Evolutionary conservation across 1,284 basidiomycete genomes (phyloP).

Genomic region (Leucocoprinus gongylophorus): DNA sequence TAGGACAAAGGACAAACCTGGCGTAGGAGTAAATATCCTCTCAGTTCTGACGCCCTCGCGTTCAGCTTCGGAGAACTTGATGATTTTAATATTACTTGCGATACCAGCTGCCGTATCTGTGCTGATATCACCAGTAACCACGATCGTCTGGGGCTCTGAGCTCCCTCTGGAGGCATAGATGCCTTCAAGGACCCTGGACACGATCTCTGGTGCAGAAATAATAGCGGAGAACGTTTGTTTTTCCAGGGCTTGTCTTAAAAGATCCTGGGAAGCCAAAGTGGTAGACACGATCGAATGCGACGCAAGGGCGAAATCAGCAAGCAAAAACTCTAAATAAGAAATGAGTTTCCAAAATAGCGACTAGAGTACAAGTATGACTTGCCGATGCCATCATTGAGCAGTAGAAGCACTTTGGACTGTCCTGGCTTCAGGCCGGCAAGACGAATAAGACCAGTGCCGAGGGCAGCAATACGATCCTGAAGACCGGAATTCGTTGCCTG

Average conservation of each 20-base stretch:
- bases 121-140: conserved; percentile 58
- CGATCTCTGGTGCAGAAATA: conserved; percentile 54
- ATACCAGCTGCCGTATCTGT: conserved; percentile 35
- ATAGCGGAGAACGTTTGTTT: conserved; percentile 60
- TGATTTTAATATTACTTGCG: conserved; percentile 44
- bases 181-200: conserved; percentile 58
- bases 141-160: conserved; percentile 46
- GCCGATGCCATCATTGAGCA: conserved; percentile 73
- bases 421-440: conserved; percentile 48
- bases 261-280: conserved; percentile 51
- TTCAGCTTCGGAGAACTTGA: conserved; percentile 60
- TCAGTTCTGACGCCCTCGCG: conserved; percentile 46
- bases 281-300: conserved; percentile 64
- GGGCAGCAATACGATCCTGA: conserved; percentile 55
- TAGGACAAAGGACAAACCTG: conserved; percentile 34
- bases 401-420: conserved; percentile 61
- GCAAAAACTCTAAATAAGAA: conserved; percentile 54
- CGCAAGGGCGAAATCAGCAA: conserved; percentile 69
- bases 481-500: conserved; percentile 61
- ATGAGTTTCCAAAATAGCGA: background rate
- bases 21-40: conserved; percentile 39
- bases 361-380: conserved; percentile 14
- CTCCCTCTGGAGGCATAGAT: conserved; percentile 53
- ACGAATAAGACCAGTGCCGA: conserved; percentile 62
- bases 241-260: conserved; percentile 58